These are phyloP conservation scores for Gossypium trilobum DNA, from an alignment of 441 rosid species.

Conservation along the genomic window DNA sequence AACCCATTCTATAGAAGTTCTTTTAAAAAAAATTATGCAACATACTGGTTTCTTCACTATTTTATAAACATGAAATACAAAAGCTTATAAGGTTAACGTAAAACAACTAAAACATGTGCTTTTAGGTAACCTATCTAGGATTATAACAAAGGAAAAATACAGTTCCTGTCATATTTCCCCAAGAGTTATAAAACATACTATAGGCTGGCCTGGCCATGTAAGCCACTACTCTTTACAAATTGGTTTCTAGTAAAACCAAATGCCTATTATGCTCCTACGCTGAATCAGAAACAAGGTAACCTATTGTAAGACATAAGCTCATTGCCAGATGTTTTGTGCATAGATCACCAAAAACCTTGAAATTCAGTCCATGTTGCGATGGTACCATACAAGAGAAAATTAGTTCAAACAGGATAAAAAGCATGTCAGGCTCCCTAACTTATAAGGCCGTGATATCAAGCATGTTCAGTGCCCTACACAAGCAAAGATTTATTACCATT, in stretches of 20 bases:
- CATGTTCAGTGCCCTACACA: not conserved
- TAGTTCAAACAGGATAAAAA: not conserved
- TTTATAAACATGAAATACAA: not conserved
- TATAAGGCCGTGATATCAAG: not conserved
- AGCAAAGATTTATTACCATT: not conserved
- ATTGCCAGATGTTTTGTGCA: not conserved
- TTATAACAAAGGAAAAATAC: not conserved
- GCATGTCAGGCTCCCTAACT: slow-evolving; percentile 3
- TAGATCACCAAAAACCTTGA: not conserved
- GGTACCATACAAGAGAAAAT: not conserved
- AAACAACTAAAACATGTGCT: not conserved
- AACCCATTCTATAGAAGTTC: not conserved
- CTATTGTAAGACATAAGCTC: not conserved
- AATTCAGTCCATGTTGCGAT: not conserved
- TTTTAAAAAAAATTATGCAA: not conserved
- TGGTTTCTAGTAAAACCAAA: slow-evolving; percentile 4
- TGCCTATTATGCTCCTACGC: not conserved
- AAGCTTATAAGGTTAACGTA: not conserved
- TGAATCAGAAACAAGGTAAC: slow-evolving; percentile 3
- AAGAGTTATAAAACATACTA: not conserved
- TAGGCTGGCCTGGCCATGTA: not conserved
- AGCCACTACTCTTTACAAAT: not conserved
- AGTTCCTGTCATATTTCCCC: not conserved
- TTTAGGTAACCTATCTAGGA: not conserved
- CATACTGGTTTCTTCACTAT: not conserved